These are phyloP conservation scores for Heliamphora exappendiculata DNA, from an alignment of 148 eudicot genomes.

Conservation along the genomic window DNA sequence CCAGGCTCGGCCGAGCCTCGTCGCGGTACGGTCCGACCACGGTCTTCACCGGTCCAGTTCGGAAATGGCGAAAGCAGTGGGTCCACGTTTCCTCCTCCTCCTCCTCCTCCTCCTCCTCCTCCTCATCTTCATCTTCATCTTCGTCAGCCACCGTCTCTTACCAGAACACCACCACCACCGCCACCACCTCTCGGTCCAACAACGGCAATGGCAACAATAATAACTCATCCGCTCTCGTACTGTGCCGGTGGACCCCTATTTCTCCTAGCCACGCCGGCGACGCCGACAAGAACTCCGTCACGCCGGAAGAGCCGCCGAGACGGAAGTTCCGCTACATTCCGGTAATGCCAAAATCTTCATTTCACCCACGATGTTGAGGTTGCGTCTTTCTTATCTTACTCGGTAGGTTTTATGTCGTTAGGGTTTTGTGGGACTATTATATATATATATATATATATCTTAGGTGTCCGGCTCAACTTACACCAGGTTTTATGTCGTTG, in stretches of 20 bases:
- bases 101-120: too few species aligned
- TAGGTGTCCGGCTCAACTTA: too few species aligned
- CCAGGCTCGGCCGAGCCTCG: constrained; percentile 47
- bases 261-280: constrained; percentile 12
- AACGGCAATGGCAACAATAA: constrained; percentile 8
- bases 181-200: constrained; percentile 19
- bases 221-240: constrained; percentile 25
- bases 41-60: constrained; percentile 57
- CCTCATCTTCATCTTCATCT: too few species aligned
- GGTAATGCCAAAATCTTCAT: constrained; percentile 19
- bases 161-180: neutral
- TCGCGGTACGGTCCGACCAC: constrained; percentile 44
- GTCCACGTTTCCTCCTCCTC: constrained; percentile 39
- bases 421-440: too few species aligned
- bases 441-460: too few species aligned
- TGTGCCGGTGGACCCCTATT: constrained; percentile 71
- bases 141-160: constrained; percentile 18
- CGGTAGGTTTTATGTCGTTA: neutral
- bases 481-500: too few species aligned
- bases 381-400: neutral
- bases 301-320: constrained; percentile 22
- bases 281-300: constrained; percentile 9
- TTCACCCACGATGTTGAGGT: too few species aligned
- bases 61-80: constrained; percentile 48
- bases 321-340: constrained; percentile 63